A percentile compares a stretch with the other conserved stretches of the same genome.
Evolutionary conservation across 441 rosid species (phyloP).

Genomic region (Populus trichocarpa): DNA sequence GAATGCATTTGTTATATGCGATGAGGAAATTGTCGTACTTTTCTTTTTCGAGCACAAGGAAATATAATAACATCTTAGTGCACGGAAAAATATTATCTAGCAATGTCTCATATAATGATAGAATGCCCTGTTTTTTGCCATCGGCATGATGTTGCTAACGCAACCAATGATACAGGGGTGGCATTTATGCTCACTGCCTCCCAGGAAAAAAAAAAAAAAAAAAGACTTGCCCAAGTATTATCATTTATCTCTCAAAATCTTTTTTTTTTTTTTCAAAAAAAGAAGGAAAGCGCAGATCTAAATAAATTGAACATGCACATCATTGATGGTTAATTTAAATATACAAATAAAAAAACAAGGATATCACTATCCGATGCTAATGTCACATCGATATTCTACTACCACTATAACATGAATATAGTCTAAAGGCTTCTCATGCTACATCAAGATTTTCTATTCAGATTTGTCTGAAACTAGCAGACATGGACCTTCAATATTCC

Average conservation of each 20-base stretch:
- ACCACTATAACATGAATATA: conserved; percentile 10
- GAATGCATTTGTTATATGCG: too few species aligned
- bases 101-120: too few species aligned
- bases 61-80: too few species aligned
- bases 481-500: conserved; percentile 21
- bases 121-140: too few species aligned
- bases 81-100: too few species aligned
- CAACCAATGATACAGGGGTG: not conserved
- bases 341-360: not conserved
- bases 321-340: not conserved
- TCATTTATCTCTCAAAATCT: not conserved
- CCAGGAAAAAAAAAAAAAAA: not conserved
- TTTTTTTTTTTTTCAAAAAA: too few species aligned
- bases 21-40: too few species aligned
- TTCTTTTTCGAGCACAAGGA: too few species aligned
- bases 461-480: conserved; percentile 34
- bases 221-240: not conserved
- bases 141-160: not conserved
- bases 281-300: not conserved
- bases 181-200: not conserved
- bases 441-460: conserved; percentile 13
- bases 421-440: not conserved
- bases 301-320: not conserved
- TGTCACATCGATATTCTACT: conserved; percentile 8
- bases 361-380: not conserved